Evolutionary conservation across 1,284 basidiomycete genomes (phyloP).

Genomic region (Ceratobasidium papillatum): DNA sequence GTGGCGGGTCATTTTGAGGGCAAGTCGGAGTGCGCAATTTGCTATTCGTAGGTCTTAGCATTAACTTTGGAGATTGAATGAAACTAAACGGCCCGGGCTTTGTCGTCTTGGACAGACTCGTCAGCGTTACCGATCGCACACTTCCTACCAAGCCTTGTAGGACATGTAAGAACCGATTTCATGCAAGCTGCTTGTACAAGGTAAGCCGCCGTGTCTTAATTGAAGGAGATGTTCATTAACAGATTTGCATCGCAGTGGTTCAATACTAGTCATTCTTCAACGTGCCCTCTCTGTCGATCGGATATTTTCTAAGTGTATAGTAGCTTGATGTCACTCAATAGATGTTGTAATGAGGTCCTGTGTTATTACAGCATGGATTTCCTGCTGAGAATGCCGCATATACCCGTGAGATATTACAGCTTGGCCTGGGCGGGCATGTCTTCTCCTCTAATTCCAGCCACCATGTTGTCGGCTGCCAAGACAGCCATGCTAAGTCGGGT

Average conservation of each 20-base stretch:
- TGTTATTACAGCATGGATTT: background rate
- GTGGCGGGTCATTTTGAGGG: constrained; percentile 92
- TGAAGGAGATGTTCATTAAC: constrained; percentile 26
- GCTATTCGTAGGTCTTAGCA: constrained; percentile 77
- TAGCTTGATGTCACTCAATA: too few species aligned
- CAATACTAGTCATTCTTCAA: constrained; percentile 86
- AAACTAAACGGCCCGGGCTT: too few species aligned
- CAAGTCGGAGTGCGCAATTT: constrained; percentile 93
- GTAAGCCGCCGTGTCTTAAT: constrained; percentile 53
- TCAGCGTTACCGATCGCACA: constrained; percentile 88
- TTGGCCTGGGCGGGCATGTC: constrained; percentile 42
- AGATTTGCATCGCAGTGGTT: constrained; percentile 73
- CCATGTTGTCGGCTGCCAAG: constrained; percentile 70
- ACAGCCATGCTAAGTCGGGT: constrained; percentile 85
- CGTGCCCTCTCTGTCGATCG: constrained; percentile 90
- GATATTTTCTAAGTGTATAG: constrained; percentile 59
- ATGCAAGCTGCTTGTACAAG: constrained; percentile 91
- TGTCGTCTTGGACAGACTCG: constrained; percentile 89
- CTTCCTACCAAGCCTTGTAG: constrained; percentile 93
- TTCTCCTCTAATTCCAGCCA: constrained; percentile 57
- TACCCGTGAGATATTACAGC: background rate
- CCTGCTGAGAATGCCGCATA: background rate
- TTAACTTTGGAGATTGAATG: background rate
- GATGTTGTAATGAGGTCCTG: too few species aligned
- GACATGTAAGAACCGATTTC: constrained; percentile 96